These are phyloP conservation scores for Stephania japonica DNA, from an alignment of 164 flowering plant genomes.

Conservation along the genomic window DNA sequence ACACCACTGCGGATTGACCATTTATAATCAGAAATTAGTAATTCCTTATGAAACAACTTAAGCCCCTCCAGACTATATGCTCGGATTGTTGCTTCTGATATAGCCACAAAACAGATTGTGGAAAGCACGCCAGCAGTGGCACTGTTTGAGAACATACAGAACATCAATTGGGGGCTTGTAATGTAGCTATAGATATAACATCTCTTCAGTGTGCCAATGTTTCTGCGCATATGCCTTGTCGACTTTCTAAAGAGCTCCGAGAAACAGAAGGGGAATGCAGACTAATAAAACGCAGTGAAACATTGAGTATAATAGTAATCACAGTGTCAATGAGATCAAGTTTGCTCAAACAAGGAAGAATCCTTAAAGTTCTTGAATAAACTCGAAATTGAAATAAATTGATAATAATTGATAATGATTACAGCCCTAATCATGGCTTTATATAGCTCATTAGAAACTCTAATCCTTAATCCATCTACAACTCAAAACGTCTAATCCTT, in stretches of 20 bases:
- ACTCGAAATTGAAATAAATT: no score
- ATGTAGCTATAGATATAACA: background rate
- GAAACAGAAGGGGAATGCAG: background rate
- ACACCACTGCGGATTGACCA: conserved; percentile 3
- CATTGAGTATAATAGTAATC: no score
- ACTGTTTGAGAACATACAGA: background rate
- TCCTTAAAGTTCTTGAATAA: no score
- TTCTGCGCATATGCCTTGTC: background rate
- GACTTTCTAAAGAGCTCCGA: background rate
- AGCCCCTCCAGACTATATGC: background rate
- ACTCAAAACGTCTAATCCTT: no score
- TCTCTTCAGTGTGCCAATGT: background rate
- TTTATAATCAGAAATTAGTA: conserved; percentile 6
- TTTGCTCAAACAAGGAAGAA: no score
- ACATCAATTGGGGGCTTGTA: background rate
- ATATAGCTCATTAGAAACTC: no score
- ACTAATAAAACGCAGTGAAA: background rate
- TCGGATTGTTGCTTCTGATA: background rate
- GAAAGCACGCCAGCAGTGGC: background rate
- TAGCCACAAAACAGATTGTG: background rate
- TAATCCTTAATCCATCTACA: no score
- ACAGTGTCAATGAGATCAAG: no score
- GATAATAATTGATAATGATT: no score
- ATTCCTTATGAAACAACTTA: background rate
- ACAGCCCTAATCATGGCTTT: no score